Conservation (phyloP, 2,329 filamentous ascomycete species). For the Talaromyces verruculosus region DNA sequence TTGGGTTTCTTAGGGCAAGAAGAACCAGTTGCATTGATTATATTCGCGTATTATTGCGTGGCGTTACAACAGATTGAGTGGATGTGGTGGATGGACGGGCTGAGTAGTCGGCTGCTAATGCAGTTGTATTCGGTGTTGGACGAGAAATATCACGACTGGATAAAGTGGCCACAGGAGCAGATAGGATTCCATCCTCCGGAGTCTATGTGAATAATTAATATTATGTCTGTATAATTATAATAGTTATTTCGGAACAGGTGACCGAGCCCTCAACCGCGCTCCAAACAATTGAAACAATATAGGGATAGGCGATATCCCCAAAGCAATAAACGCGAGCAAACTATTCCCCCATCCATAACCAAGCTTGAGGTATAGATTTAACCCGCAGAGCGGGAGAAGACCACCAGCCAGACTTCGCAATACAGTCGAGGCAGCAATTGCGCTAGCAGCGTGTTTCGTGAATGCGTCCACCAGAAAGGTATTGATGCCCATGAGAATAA, state of each 20-base stretch:
- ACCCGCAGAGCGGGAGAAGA: neutral
- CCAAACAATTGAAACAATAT: neutral
- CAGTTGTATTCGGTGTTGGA: conserved; percentile 26
- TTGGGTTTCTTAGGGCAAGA: conserved; percentile 22
- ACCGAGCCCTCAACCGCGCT: neutral
- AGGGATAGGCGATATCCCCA: neutral
- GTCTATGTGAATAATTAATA: neutral
- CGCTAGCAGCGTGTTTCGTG: neutral
- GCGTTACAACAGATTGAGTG: conserved; percentile 27
- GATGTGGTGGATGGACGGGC: conserved; percentile 31
- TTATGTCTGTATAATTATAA: neutral
- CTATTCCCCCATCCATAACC: neutral
- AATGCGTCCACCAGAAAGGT: neutral
- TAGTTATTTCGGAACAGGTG: neutral
- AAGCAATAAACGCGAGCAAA: neutral
- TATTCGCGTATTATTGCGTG: conserved; percentile 29
- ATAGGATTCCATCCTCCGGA: conserved; percentile 26
- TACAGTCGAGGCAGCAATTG: neutral
- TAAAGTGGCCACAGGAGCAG: conserved; percentile 29
- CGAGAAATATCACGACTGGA: conserved; percentile 27
- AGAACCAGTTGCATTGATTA: conserved; percentile 26
- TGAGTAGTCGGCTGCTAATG: conserved; percentile 24
- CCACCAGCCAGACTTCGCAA: neutral
- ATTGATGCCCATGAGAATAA: neutral
- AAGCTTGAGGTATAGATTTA: neutral